Evolutionary conservation across 2,329 filamentous ascomycete genomes (phyloP).

Genomic region (Ceratocystis colombiana): DNA sequence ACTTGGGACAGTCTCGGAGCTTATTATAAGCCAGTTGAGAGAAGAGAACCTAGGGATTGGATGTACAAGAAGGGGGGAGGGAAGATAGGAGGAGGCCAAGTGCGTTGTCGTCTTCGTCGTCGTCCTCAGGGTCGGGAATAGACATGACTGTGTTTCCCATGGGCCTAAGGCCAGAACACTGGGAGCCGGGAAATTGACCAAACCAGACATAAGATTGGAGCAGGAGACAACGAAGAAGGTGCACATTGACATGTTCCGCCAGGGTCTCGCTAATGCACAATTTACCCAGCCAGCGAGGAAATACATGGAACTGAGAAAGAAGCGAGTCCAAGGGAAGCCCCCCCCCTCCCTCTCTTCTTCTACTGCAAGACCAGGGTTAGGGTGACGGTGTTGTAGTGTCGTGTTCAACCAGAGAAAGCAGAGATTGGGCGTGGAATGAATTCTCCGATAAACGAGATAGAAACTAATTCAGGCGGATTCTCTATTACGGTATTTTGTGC

Average conservation of each 20-base stretch:
- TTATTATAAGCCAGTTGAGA: background rate
- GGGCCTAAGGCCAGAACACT: background rate
- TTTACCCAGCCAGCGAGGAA: background rate
- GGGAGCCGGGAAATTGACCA: conserved; percentile 2
- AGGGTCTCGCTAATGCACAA: background rate
- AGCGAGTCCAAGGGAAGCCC: background rate
- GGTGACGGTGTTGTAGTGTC: background rate
- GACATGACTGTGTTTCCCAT: background rate
- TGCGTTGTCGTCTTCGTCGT: too few species aligned
- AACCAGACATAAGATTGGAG: background rate
- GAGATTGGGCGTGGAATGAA: background rate
- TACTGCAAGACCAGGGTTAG: background rate
- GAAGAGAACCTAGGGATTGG: background rate
- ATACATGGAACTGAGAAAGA: background rate
- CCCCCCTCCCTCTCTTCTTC: too few species aligned
- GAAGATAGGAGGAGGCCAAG: background rate
- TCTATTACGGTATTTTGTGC: too few species aligned
- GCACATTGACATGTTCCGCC: background rate
- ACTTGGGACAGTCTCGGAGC: background rate
- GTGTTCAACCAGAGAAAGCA: background rate
- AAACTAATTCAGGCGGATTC: background rate
- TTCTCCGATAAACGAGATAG: conserved; percentile 12
- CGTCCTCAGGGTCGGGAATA: background rate
- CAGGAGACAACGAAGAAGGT: background rate
- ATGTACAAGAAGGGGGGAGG: background rate